Base-by-base conservation (phyloP, 2,329 filamentous ascomycete genomes). In the Exophiala dermatitidis region DNA sequence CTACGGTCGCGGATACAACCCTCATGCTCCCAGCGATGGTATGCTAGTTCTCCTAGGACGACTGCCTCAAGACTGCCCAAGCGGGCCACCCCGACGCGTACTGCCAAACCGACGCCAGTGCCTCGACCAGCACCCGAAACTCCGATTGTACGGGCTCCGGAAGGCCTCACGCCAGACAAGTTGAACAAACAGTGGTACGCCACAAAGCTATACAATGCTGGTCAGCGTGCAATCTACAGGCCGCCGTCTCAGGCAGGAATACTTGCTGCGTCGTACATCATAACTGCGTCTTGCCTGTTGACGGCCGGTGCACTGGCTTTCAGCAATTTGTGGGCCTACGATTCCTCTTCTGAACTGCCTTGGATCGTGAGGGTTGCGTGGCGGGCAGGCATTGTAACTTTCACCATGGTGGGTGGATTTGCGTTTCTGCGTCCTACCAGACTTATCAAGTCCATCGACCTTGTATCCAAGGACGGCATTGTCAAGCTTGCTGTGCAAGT, bases 161-260 rank as follows among this genome's bases (percentile, higher is more conserved):
- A 36, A 28, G 51, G 43, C 12, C 43, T 56, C 12, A 31, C 48
- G 31, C 51, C 53, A 4, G 47, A 53, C 3, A 38, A 46, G 30
- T 37, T 34, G 19, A 40, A 36, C 32, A 59, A 59, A 36, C 51
- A 56, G 33, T 54, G 48, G 48, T 59, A 54, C 38, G 57, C 54
- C 5, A 40, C 49, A 34, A 56, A 59, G 31, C 42, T 59, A 30
- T 57, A 52, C 37, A 50, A 54, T 31, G 26, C 51, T 3, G 57
- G 57, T 28, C 48, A 53, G 34, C 47, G 38, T 45, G 42, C 33
- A 5, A 56, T 59, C 44, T 57, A 57, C 46, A 52, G 52, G 33
- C 47, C 57, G 4, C 54, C 51, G 3, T 59, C 57, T 8, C 57
- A 59, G 45, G 44, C 48, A 31, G 57, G 54, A 12, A 50, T 59